Evolutionary conservation across 192 early-diverging fungal species (phyloP).

Genomic region (Umbelopsis sp.): DNA sequence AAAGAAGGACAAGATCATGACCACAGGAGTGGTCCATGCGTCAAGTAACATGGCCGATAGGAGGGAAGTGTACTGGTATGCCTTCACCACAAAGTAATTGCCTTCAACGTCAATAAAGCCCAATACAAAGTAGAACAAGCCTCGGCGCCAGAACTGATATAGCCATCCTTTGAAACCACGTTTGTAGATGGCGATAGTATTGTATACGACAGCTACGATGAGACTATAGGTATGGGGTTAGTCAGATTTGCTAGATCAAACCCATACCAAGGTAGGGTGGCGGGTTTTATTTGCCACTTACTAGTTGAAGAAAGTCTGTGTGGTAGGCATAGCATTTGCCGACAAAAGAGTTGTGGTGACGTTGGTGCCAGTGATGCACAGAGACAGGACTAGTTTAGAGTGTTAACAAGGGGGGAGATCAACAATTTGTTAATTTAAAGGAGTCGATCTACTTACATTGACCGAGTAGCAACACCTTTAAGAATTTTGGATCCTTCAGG

Average conservation of each 20-base stretch:
- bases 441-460: constrained; percentile 27
- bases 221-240: constrained; percentile 42
- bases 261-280: too few relatives aligned
- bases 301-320: constrained; percentile 74
- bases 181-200: constrained; percentile 50
- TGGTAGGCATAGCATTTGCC: constrained; percentile 61
- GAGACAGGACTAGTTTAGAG: constrained; percentile 51
- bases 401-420: background rate
- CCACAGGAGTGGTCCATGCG: constrained; percentile 75
- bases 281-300: constrained; percentile 3
- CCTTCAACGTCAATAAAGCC: constrained; percentile 77
- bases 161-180: constrained; percentile 50
- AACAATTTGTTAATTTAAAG: background rate
- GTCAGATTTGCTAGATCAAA: too few relatives aligned
- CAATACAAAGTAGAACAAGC: constrained; percentile 56
- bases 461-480: constrained; percentile 36
- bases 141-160: constrained; percentile 41
- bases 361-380: constrained; percentile 77
- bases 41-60: constrained; percentile 79
- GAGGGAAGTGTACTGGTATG: constrained; percentile 73
- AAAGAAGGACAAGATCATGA: constrained; percentile 69
- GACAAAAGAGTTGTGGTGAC: constrained; percentile 67
- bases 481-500: constrained; percentile 29
- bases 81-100: constrained; percentile 82
- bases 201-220: constrained; percentile 63